phyloP scores from a whole-genome alignment of 768 basidiomycete genomes.

The Pisolithus microcarpus region DNA sequence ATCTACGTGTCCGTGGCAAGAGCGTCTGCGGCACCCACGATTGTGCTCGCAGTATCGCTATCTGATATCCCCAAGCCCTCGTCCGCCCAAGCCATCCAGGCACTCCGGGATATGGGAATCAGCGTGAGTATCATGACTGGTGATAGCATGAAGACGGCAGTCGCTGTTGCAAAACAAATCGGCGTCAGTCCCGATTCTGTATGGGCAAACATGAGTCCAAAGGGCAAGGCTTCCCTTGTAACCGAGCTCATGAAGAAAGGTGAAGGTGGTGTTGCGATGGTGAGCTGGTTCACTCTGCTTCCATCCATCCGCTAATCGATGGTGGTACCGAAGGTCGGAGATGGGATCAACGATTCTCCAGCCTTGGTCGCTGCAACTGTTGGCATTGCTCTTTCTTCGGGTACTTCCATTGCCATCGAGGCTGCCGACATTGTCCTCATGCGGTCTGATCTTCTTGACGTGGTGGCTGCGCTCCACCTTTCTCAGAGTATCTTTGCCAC shows the following conservation, averaged over 20 bases:
- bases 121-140: slow-evolving; percentile 93
- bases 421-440: slow-evolving; percentile 98
- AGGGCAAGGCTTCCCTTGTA: slow-evolving; percentile 87
- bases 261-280: slow-evolving; percentile 83
- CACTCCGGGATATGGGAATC: slow-evolving; percentile 84
- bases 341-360: slow-evolving; percentile 98
- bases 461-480: slow-evolving; percentile 92
- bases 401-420: slow-evolving; percentile 95
- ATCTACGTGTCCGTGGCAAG: slow-evolving; percentile 72
- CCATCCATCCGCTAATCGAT: background rate
- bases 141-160: slow-evolving; percentile 77
- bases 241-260: slow-evolving; percentile 70
- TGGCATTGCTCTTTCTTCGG: slow-evolving; percentile 92
- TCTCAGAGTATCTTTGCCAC: slow-evolving; percentile 82
- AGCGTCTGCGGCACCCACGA: slow-evolving; percentile 35
- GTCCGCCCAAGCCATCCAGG: slow-evolving; percentile 72
- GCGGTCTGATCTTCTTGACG: slow-evolving; percentile 93
- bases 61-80: slow-evolving; percentile 85
- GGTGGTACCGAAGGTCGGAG: slow-evolving; percentile 64
- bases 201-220: slow-evolving; percentile 90
- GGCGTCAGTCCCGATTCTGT: slow-evolving; percentile 81
- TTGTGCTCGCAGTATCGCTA: slow-evolving; percentile 76
- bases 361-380: slow-evolving; percentile 94
- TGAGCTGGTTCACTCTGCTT: slow-evolving; percentile 27
- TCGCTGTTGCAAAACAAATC: slow-evolving; percentile 83